A percentile compares a stretch with the other conserved stretches of the same genome.
phyloP scores from a whole-genome alignment of 371 early-diverging fungal genomes.

The Rhizopus delemar region DNA sequence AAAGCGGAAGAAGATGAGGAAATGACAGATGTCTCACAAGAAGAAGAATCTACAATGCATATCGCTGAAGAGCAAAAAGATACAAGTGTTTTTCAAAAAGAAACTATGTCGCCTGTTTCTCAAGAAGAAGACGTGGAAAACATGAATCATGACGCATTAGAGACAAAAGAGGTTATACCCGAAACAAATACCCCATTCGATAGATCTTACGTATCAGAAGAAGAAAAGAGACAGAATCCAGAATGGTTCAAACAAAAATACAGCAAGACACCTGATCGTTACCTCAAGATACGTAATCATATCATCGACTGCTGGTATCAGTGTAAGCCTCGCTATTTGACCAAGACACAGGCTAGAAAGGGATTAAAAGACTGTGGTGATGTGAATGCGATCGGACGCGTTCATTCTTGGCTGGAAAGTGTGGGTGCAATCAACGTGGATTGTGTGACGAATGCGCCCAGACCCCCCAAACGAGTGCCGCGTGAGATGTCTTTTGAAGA shows the following conservation, averaged over 20 bases:
- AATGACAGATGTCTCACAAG: background rate
- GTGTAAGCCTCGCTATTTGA: constrained; percentile 69
- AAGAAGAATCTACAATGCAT: constrained; percentile 19
- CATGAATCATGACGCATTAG: background rate
- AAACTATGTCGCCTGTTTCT: too few relatives aligned
- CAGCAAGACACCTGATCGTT: constrained; percentile 86
- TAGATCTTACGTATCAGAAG: constrained; percentile 45
- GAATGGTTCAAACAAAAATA: constrained; percentile 79
- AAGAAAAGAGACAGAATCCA: constrained; percentile 62
- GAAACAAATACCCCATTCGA: constrained; percentile 20
- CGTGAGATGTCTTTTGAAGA: constrained; percentile 27
- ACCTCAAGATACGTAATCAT: constrained; percentile 81
- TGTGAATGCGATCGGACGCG: constrained; percentile 89
- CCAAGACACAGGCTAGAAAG: constrained; percentile 45
- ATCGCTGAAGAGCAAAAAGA: background rate
- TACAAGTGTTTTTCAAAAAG: too few relatives aligned
- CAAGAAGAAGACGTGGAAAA: background rate
- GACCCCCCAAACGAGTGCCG: constrained; percentile 33
- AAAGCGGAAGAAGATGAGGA: too few relatives aligned
- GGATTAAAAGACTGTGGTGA: constrained; percentile 73
- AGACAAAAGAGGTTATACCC: constrained; percentile 12
- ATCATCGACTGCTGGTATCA: constrained; percentile 77
- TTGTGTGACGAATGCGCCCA: constrained; percentile 39
- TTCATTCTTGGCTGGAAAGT: constrained; percentile 83
- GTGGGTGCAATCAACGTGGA: constrained; percentile 78